Conservation (phyloP, 2,329 filamentous ascomycete species). For the Cladosporium sp. region DNA sequence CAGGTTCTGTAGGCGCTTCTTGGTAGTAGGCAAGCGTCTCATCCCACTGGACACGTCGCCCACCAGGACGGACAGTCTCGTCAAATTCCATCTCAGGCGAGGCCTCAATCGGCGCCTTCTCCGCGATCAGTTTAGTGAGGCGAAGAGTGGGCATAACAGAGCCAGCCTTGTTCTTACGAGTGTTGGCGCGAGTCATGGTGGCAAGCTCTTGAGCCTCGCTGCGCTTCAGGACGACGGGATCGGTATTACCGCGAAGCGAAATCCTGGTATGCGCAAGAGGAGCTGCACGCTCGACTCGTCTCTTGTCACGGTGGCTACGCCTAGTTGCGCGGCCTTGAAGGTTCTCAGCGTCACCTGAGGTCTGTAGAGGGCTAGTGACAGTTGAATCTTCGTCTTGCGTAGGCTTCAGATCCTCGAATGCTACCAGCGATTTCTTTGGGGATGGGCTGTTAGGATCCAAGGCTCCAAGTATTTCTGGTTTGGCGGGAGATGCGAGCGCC, state of each 20-base stretch:
- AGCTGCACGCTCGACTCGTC: conserved; percentile 6
- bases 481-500: conserved; percentile 44
- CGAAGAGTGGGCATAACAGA: conserved; percentile 41
- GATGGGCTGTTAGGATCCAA: conserved; percentile 48
- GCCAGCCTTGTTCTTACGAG: conserved; percentile 48
- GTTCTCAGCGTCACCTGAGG: background rate
- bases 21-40: conserved; percentile 44
- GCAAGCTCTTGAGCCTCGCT: conserved; percentile 47
- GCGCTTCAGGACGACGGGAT: conserved; percentile 42
- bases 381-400: background rate
- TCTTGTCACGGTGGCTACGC: conserved; percentile 16
- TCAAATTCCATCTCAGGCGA: conserved; percentile 8
- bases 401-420: background rate
- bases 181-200: conserved; percentile 44
- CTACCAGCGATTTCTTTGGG: conserved; percentile 23
- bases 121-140: conserved; percentile 36
- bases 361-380: background rate
- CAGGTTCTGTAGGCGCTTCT: conserved; percentile 24
- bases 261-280: conserved; percentile 32
- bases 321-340: background rate
- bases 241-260: conserved; percentile 39
- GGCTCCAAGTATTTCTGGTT: conserved; percentile 37
- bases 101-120: conserved; percentile 5
- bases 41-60: conserved; percentile 41
- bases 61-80: conserved; percentile 23